These are phyloP conservation scores for Trypanosoma brucei DNA, from an alignment of 208 protist genomes.

Conservation along the genomic window DNA sequence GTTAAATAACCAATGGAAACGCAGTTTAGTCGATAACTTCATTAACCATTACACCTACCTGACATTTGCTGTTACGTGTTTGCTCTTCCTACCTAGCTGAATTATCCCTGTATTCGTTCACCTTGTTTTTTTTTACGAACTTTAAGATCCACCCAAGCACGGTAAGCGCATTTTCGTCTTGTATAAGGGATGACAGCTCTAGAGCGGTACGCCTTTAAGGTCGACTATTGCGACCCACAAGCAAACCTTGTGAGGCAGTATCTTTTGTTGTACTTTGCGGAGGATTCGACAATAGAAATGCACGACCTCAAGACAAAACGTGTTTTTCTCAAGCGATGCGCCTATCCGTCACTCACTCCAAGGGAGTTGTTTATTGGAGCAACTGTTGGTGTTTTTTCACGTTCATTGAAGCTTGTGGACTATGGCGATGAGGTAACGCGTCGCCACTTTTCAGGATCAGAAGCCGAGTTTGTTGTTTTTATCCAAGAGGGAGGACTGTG, in stretches of 20 bases:
- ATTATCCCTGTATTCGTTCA: too few relatives aligned
- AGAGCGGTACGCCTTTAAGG: conserved; percentile 72
- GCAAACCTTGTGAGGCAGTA: conserved; percentile 86
- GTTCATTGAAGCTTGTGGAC: conserved; percentile 89
- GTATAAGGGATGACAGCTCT: conserved; percentile 29
- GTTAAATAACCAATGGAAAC: too few relatives aligned
- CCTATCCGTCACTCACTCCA: conserved; percentile 72
- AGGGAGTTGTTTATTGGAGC: conserved; percentile 90
- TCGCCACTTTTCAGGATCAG: conserved; percentile 46
- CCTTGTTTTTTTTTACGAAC: conserved; percentile 6
- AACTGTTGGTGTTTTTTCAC: conserved; percentile 90
- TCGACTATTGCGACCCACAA: conserved; percentile 89
- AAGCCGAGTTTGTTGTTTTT: conserved; percentile 58
- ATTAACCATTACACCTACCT: too few relatives aligned
- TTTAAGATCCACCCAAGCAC: conserved; percentile 1
- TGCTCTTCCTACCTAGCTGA: too few relatives aligned
- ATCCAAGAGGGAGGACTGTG: conserved; percentile 41
- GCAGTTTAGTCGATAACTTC: too few relatives aligned
- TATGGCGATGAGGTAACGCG: conserved; percentile 90
- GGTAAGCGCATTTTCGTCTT: conserved; percentile 1
- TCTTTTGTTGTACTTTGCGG: conserved; percentile 86
- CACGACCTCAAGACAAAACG: conserved; percentile 90
- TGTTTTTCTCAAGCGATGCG: conserved; percentile 90
- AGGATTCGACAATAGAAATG: conserved; percentile 94
- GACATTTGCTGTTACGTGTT: too few relatives aligned